Evolutionary conservation across 2,329 filamentous ascomycete species (phyloP).

Genomic region (Tothia fuscella): DNA sequence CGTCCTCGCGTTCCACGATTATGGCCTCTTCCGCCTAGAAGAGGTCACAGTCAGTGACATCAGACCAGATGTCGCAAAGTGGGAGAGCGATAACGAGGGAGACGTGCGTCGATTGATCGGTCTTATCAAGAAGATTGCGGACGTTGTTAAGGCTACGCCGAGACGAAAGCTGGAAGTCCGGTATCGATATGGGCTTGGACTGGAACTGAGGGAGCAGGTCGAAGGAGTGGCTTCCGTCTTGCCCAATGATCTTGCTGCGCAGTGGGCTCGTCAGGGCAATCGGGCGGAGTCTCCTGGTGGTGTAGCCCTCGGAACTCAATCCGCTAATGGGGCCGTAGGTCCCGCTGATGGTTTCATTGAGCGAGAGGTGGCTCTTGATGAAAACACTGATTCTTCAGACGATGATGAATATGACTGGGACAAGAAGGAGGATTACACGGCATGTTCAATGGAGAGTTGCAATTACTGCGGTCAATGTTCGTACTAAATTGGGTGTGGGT

Average conservation of each 20-base stretch:
- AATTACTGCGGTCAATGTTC: slow-evolving; percentile 27
- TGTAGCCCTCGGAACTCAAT: background rate
- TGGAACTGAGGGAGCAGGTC: slow-evolving; percentile 26
- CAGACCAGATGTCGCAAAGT: slow-evolving; percentile 24
- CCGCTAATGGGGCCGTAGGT: background rate
- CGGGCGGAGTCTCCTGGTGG: background rate
- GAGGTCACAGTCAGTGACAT: slow-evolving; percentile 30
- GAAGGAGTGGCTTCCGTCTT: slow-evolving; percentile 14
- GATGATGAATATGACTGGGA: slow-evolving; percentile 15
- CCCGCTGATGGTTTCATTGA: background rate
- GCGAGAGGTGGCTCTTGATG: slow-evolving; percentile 2
- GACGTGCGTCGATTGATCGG: slow-evolving; percentile 18
- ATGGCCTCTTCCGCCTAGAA: slow-evolving; percentile 29
- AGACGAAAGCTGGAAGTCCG: slow-evolving; percentile 23
- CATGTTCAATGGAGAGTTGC: slow-evolving; percentile 24
- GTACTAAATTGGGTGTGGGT: slow-evolving; percentile 12
- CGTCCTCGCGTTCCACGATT: slow-evolving; percentile 38
- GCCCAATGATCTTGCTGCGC: slow-evolving; percentile 16
- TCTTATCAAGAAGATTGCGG: slow-evolving; percentile 22
- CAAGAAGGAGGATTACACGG: slow-evolving; percentile 24
- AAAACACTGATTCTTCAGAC: slow-evolving; percentile 1
- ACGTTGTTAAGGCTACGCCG: slow-evolving; percentile 16
- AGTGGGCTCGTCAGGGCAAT: slow-evolving; percentile 11
- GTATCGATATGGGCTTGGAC: slow-evolving; percentile 16
- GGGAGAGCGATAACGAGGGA: slow-evolving; percentile 30